Conservation (phyloP, 768 basidiomycete species). For the Mycena maculata region DNA sequence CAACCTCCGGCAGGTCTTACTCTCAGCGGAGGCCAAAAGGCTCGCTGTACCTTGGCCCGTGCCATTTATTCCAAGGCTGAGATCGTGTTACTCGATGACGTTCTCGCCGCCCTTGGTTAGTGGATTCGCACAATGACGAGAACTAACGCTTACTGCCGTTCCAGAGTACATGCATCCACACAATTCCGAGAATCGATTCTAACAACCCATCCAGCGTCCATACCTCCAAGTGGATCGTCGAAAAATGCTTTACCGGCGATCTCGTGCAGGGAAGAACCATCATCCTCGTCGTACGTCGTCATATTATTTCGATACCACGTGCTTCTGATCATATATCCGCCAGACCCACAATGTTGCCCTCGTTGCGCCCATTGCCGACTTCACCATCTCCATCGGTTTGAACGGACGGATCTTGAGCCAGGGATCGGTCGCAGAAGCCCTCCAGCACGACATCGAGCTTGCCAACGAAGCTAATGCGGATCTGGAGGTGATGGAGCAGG, state of each 20-base stretch:
- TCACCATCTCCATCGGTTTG: slow-evolving; percentile 56
- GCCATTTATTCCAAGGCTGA: slow-evolving; percentile 58
- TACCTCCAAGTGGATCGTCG: slow-evolving; percentile 64
- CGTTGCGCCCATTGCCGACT: slow-evolving; percentile 55
- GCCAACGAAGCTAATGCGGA: slow-evolving; percentile 60
- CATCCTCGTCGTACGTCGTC: slow-evolving; percentile 47
- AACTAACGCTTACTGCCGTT: too few relatives aligned
- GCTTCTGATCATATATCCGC: neutral
- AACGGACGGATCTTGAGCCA: slow-evolving; percentile 59
- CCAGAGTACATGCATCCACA: too few relatives aligned
- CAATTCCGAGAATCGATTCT: neutral
- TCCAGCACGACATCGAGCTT: slow-evolving; percentile 51
- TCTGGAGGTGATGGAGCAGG: slow-evolving; percentile 42
- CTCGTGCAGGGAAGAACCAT: slow-evolving; percentile 56
- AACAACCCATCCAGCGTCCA: slow-evolving; percentile 46
- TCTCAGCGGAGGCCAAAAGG: slow-evolving; percentile 59
- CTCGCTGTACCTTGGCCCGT: slow-evolving; percentile 56
- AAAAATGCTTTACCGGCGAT: slow-evolving; percentile 59
- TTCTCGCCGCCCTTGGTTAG: slow-evolving; percentile 52
- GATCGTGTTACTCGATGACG: slow-evolving; percentile 61
- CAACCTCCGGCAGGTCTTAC: slow-evolving; percentile 44
- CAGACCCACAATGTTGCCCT: slow-evolving; percentile 62
- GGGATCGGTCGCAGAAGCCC: slow-evolving; percentile 55
- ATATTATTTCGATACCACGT: neutral
- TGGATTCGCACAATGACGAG: too few relatives aligned